These are phyloP conservation scores for Aegilops speltoides DNA, from an alignment of 176 grass and related monocot species.

Conservation along the genomic window DNA sequence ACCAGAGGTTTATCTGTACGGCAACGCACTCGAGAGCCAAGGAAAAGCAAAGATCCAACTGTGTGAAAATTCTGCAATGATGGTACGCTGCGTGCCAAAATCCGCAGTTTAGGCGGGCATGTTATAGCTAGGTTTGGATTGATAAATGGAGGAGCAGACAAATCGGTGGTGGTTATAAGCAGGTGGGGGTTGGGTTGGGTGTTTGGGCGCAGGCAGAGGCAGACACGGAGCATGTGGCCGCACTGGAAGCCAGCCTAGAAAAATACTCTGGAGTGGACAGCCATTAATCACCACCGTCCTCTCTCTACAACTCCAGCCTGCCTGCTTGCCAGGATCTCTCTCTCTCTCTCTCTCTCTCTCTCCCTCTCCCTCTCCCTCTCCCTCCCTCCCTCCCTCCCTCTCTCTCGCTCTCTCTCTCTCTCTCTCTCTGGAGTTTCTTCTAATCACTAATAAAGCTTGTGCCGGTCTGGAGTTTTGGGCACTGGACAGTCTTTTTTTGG, in stretches of 20 bases:
- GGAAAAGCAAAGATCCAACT: not conserved
- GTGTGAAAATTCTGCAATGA: not conserved
- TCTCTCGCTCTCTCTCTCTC: not conserved
- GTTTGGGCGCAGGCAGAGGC: too few relatives aligned
- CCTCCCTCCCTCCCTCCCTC: not conserved
- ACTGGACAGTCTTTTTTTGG: not conserved
- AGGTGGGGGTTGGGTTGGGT: too few relatives aligned
- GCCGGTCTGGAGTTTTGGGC: conserved; percentile 16
- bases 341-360: not conserved
- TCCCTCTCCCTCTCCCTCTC: too few relatives aligned
- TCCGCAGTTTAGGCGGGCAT: not conserved
- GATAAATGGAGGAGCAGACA: not conserved
- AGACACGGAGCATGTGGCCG: conserved; percentile 35
- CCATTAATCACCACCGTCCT: not conserved
- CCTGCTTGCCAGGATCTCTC: not conserved
- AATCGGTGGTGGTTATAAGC: not conserved
- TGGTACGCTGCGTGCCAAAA: not conserved
- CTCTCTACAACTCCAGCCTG: not conserved
- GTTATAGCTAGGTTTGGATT: not conserved
- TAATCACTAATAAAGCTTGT: not conserved
- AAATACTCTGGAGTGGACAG: not conserved
- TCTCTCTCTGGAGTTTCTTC: not conserved
- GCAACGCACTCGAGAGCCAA: not conserved
- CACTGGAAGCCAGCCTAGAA: conserved; percentile 44
- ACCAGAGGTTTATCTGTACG: conserved; percentile 4